These are phyloP conservation scores for Geotrichum phurueaensis DNA, from an alignment of 1,139 yeast species.

Conservation along the genomic window DNA sequence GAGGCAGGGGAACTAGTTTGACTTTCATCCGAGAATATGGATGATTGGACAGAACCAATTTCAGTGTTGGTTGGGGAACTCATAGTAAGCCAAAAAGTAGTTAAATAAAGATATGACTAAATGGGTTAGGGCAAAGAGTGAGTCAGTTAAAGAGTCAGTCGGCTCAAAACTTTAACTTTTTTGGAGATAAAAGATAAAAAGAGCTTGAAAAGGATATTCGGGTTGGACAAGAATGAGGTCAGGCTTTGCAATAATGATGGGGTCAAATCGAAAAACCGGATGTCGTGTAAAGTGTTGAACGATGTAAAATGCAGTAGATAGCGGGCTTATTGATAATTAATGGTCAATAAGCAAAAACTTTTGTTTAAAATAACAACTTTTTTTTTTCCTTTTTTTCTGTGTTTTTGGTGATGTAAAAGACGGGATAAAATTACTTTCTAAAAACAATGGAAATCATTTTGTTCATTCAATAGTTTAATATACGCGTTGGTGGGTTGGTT, in stretches of 20 bases:
- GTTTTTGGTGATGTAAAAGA: neutral
- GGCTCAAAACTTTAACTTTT: neutral
- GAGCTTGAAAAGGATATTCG: neutral
- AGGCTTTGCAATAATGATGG: neutral
- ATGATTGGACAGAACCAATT: conserved; percentile 8
- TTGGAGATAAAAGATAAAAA: neutral
- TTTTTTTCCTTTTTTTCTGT: neutral
- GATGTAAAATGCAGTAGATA: neutral
- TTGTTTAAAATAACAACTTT: neutral
- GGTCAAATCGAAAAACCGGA: neutral
- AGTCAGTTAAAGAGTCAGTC: neutral
- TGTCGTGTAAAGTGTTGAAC: neutral
- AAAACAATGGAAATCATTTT: neutral
- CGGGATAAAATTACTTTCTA: neutral
- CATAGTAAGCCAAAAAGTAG: conserved; percentile 3
- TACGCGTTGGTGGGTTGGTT: neutral
- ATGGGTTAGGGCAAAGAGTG: neutral
- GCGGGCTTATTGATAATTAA: neutral
- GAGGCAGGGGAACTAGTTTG: conserved; percentile 10
- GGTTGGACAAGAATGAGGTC: neutral
- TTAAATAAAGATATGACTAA: neutral
- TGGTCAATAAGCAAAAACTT: neutral
- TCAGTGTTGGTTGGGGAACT: conserved; percentile 11
- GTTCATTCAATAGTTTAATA: neutral
- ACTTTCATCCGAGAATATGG: conserved; percentile 2